These are phyloP conservation scores for Aspergillus sclerotiicarbonarius DNA, from an alignment of 495 filamentous ascomycete genomes.

Conservation along the genomic window DNA sequence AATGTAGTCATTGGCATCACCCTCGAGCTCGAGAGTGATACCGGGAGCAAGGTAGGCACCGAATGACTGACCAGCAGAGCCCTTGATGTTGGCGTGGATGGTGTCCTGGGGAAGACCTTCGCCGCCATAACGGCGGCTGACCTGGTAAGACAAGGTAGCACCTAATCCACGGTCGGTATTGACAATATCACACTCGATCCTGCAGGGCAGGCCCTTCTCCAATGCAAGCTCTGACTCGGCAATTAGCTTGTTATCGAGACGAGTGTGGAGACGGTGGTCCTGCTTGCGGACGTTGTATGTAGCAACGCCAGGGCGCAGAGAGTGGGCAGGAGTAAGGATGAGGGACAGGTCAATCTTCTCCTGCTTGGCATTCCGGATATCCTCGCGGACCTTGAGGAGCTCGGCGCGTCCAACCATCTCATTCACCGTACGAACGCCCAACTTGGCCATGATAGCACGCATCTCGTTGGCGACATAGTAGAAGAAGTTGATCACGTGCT, in stretches of 20 bases:
- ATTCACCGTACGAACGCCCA: constrained; percentile 93
- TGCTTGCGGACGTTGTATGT: constrained; percentile 99
- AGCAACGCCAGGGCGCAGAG: constrained; percentile 91
- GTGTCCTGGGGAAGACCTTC: constrained; percentile 90
- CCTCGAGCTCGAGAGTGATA: constrained; percentile 94
- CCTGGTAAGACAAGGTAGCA: constrained; percentile 93
- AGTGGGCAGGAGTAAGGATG: constrained; percentile 94
- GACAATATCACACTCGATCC: constrained; percentile 97
- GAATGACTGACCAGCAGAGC: constrained; percentile 98
- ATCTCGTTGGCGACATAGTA: constrained; percentile 98
- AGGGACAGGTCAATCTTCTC: constrained; percentile 92
- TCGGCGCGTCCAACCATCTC: constrained; percentile 98
- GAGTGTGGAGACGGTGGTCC: constrained; percentile 89
- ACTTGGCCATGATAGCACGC: constrained; percentile 95
- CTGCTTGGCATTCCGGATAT: constrained; percentile 85
- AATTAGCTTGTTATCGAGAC: constrained; percentile 98
- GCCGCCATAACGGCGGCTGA: constrained; percentile 91
- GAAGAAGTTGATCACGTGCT: constrained; percentile 99
- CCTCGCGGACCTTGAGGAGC: constrained; percentile 81
- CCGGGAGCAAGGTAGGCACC: constrained; percentile 94
- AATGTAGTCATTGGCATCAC: constrained; percentile 97
- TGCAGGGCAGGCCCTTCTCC: constrained; percentile 90
- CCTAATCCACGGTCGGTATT: constrained; percentile 97
- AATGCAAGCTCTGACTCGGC: constrained; percentile 95
- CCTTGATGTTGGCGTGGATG: constrained; percentile 95